Percentiles rank a stretch among this genome's conserved stretches.
Evolutionary conservation across 129 eudicot genomes (phyloP).

Genomic region (Glebionis coronaria): DNA sequence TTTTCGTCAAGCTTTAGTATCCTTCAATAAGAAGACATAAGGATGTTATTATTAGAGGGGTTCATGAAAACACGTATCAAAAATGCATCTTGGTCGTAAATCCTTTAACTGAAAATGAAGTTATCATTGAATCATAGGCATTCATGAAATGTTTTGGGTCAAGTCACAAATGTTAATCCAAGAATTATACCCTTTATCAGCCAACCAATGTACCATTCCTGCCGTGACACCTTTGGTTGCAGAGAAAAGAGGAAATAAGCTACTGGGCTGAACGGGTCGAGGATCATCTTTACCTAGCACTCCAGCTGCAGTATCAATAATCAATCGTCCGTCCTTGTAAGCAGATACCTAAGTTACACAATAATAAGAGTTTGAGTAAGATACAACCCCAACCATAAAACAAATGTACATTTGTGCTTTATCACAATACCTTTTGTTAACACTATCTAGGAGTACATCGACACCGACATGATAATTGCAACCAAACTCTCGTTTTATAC

Average conservation of each 20-base stretch:
- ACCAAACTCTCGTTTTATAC: no score
- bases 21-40: constrained; percentile 35
- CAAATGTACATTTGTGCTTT: no score
- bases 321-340: constrained; percentile 89
- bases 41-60: not conserved
- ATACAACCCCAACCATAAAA: no score
- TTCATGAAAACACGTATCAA: no score
- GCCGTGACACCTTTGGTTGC: constrained; percentile 83
- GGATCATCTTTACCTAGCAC: constrained; percentile 90
- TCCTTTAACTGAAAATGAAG: no score
- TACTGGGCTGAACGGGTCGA: constrained; percentile 94
- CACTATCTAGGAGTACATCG: no score
- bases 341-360: constrained; percentile 68
- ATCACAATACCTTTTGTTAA: no score
- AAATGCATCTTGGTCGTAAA: no score
- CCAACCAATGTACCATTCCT: constrained; percentile 91
- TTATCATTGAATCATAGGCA: no score
- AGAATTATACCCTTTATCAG: constrained; percentile 68
- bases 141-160: no score
- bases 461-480: no score
- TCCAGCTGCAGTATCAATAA: constrained; percentile 96
- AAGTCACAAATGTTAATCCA: not conserved
- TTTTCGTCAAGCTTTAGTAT: constrained; percentile 80
- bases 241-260: constrained; percentile 84
- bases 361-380: not conserved